Percentiles rank a stretch among this genome's conserved stretches.
These are phyloP conservation scores for Aspergillus fructus DNA, from an alignment of 2,329 filamentous ascomycete species.

Conservation along the genomic window DNA sequence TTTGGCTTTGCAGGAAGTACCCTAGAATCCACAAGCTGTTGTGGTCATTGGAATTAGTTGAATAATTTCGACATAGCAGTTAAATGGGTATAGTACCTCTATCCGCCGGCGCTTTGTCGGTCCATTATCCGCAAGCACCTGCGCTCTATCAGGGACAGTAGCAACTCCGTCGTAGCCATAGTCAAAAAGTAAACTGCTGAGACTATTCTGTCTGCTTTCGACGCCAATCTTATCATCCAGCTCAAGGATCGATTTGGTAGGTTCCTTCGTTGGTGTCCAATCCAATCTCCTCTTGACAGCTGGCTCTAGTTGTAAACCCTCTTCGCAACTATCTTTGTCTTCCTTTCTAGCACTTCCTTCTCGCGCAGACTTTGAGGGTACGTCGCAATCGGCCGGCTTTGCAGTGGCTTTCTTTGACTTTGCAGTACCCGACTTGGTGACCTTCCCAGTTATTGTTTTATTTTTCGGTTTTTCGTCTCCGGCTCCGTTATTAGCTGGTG, in stretches of 20 bases:
- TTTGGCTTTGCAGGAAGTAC: conserved; percentile 16
- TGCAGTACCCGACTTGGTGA: conserved; percentile 32
- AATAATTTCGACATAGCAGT: neutral
- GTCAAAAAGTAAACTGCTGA: conserved; percentile 39
- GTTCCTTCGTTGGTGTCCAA: conserved; percentile 66
- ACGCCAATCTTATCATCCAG: conserved; percentile 10
- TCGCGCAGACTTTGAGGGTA: neutral
- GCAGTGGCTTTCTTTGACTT: conserved; percentile 13
- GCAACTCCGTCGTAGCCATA: conserved; percentile 39
- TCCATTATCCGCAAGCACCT: conserved; percentile 18
- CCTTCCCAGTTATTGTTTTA: conserved; percentile 35
- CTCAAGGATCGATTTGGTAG: conserved; percentile 26
- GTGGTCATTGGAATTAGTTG: conserved; percentile 3
- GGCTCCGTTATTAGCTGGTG: conserved; percentile 21
- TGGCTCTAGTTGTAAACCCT: conserved; percentile 33
- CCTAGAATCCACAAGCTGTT: conserved; percentile 27
- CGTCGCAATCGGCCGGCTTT: conserved; percentile 7
- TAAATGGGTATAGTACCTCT: conserved; percentile 28
- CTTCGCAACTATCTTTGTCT: conserved; percentile 19
- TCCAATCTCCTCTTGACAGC: conserved; percentile 59
- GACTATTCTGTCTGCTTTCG: conserved; percentile 17
- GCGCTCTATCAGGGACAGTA: conserved; percentile 15
- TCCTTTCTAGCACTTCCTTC: conserved; percentile 5
- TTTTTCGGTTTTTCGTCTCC: conserved; percentile 29
- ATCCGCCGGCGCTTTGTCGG: conserved; percentile 40